Evolutionary conservation across 352 stramenopile genomes (phyloP).

Genomic region (Phytophthora kernoviae): DNA sequence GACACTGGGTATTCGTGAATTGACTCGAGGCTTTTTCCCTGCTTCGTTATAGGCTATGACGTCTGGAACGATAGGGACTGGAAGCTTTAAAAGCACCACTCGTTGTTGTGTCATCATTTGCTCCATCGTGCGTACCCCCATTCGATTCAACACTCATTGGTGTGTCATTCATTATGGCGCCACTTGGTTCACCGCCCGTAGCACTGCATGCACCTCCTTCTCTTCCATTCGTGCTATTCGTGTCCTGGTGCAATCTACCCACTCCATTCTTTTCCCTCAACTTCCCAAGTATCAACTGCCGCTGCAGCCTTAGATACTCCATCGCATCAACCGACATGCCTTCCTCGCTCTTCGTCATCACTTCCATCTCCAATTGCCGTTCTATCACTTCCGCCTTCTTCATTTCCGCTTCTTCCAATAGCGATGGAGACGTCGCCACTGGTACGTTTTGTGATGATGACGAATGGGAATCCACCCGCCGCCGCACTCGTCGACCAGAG

Average conservation of each 20-base stretch:
- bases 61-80: background rate
- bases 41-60: background rate
- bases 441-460: background rate
- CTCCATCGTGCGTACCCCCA: background rate
- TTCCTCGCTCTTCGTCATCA: conserved; percentile 21
- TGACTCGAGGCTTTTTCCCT: no score
- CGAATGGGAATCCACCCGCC: conserved; percentile 2
- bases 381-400: conserved; percentile 10
- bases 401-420: background rate
- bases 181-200: no score
- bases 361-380: conserved; percentile 13
- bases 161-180: background rate
- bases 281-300: conserved; percentile 13
- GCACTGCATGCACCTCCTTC: no score
- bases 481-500: conserved; percentile 5
- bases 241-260: no score
- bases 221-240: no score
- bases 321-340: conserved; percentile 14
- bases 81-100: background rate
- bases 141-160: background rate
- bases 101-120: background rate
- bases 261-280: conserved; percentile 7
- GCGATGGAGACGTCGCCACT: background rate
- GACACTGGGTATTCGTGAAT: no score
- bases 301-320: conserved; percentile 15